Percentiles rank a stretch among this genome's conserved stretches.
These are phyloP conservation scores for Melampsora americana DNA, from an alignment of 1,284 basidiomycete genomes.

Conservation along the genomic window DNA sequence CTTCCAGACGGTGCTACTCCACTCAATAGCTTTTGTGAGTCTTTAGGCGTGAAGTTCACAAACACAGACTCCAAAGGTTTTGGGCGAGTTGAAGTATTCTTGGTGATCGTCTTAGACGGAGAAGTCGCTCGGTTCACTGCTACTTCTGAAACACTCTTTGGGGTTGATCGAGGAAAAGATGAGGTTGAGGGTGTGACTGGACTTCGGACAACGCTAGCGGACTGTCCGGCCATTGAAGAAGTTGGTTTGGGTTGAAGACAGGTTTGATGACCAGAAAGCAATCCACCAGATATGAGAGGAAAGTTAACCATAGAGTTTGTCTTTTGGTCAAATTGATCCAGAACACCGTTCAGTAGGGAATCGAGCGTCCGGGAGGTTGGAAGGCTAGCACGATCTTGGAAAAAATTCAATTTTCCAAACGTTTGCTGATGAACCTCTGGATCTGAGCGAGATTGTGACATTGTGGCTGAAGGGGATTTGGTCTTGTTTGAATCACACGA, in stretches of 20 bases:
- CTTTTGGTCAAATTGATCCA: not conserved
- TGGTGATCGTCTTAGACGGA: not conserved
- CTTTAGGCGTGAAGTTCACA: conserved; percentile 50
- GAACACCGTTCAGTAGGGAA: not conserved
- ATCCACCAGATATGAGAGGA: not conserved
- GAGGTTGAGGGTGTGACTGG: not conserved
- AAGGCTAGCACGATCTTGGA: not conserved
- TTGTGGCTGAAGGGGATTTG: not conserved
- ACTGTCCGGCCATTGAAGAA: not conserved
- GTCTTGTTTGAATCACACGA: not conserved
- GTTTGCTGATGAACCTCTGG: not conserved
- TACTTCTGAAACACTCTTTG: not conserved
- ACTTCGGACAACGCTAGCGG: not conserved
- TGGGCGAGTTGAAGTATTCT: not conserved
- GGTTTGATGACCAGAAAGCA: not conserved
- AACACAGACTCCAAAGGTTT: conserved; percentile 43
- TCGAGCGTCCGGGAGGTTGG: not conserved
- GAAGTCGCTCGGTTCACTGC: not conserved
- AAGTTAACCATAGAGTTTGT: not conserved
- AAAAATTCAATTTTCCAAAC: not conserved
- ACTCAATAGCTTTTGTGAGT: conserved; percentile 47
- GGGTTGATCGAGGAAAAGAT: not conserved
- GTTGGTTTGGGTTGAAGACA: not conserved
- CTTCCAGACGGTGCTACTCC: conserved; percentile 51
- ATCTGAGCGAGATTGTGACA: conserved; percentile 5